Evolutionary conservation across 2,329 filamentous ascomycete genomes (phyloP).

Genomic region (Sporothrix protearum): DNA sequence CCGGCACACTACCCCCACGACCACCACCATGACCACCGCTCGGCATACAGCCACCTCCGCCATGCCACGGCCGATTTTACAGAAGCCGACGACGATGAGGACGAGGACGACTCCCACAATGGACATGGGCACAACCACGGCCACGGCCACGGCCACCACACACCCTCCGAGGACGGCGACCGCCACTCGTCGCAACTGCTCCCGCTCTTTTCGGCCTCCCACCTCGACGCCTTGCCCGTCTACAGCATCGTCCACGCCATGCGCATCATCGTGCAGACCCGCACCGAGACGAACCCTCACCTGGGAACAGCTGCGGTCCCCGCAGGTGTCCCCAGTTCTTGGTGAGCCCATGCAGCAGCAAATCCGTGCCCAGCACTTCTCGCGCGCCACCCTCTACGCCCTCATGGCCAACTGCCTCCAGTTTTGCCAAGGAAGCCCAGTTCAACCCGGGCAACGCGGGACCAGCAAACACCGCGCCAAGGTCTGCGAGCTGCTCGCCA

Average conservation of each 20-base stretch:
- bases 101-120: slow-evolving; percentile 39
- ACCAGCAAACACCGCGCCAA: slow-evolving; percentile 79
- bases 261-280: slow-evolving; percentile 74
- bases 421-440: slow-evolving; percentile 85
- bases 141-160: background rate
- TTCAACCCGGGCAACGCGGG: slow-evolving; percentile 79
- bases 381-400: slow-evolving; percentile 80
- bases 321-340: slow-evolving; percentile 91
- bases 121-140: slow-evolving; percentile 24
- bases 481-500: slow-evolving; percentile 85
- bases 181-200: slow-evolving; percentile 44
- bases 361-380: slow-evolving; percentile 78
- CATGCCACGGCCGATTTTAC: slow-evolving; percentile 64
- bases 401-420: slow-evolving; percentile 92
- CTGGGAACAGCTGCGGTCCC: slow-evolving; percentile 94
- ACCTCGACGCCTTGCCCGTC: slow-evolving; percentile 78
- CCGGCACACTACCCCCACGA: slow-evolving; percentile 29
- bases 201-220: slow-evolving; percentile 75
- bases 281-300: slow-evolving; percentile 89
- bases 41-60: slow-evolving; percentile 40
- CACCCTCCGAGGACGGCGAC: slow-evolving; percentile 32
- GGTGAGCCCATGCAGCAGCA: slow-evolving; percentile 93
- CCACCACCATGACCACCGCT: slow-evolving; percentile 28
- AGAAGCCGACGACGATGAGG: slow-evolving; percentile 56
- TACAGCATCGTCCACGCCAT: slow-evolving; percentile 90